Percentiles rank a stretch among this genome's conserved stretches.
Evolutionary conservation across 495 filamentous ascomycete genomes (phyloP).

Genomic region (Penicillium fimorum): DNA sequence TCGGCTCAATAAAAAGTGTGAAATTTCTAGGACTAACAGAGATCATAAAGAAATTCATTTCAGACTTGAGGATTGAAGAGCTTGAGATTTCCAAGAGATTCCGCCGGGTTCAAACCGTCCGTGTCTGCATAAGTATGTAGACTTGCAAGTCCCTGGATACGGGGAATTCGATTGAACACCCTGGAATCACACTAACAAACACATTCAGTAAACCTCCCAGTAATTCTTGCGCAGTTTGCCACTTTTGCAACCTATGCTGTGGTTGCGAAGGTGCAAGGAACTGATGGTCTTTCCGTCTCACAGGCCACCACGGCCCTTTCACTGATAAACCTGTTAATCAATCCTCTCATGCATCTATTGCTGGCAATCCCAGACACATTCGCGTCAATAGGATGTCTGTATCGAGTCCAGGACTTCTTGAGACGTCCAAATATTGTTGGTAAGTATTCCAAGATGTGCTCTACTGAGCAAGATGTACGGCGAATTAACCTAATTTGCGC

Average conservation of each 20-base stretch:
- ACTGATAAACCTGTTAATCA: conserved; percentile 21
- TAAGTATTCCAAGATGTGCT: not conserved
- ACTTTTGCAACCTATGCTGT: conserved; percentile 23
- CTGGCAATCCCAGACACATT: conserved; percentile 23
- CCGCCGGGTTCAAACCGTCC: conserved; percentile 11
- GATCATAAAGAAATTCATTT: conserved; percentile 12
- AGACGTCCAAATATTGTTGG: conserved; percentile 12
- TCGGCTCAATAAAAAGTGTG: conserved; percentile 23
- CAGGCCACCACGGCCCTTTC: conserved; percentile 22
- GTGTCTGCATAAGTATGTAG: conserved; percentile 16
- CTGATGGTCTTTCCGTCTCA: conserved; percentile 15
- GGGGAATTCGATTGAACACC: no score
- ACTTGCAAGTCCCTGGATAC: not conserved
- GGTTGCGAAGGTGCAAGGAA: conserved; percentile 17
- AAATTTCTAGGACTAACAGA: conserved; percentile 22
- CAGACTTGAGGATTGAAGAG: conserved; percentile 15
- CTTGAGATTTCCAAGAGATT: conserved; percentile 19
- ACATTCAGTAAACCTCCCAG: conserved; percentile 17
- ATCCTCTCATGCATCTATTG: conserved; percentile 14
- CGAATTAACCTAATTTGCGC: not conserved
- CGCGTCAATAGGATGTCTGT: conserved; percentile 22
- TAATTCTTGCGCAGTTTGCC: conserved; percentile 18
- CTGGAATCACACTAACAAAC: not conserved
- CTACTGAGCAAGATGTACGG: not conserved
- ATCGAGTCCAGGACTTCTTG: conserved; percentile 23